These are phyloP conservation scores for Cyclanthera cordifolia DNA, from an alignment of 306 rosid genomes.

Conservation along the genomic window DNA sequence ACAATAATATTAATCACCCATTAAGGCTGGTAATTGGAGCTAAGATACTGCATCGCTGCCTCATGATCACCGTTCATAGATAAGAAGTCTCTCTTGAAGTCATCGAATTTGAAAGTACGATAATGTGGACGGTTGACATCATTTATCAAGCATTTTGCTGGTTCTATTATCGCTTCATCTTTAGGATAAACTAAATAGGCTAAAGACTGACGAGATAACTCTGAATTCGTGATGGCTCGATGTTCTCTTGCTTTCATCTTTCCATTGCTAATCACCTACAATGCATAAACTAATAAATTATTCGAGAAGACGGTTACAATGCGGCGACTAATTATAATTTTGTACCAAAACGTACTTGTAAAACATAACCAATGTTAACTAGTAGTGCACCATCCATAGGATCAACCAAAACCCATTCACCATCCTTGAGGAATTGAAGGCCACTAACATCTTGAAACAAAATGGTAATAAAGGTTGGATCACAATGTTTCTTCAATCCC, in stretches of 20 bases:
- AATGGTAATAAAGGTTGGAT: slow-evolving; percentile 45
- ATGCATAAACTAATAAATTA: background rate
- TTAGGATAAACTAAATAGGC: slow-evolving; percentile 41
- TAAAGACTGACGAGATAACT: slow-evolving; percentile 27
- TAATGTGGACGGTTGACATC: slow-evolving; percentile 24
- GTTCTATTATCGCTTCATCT: slow-evolving; percentile 29
- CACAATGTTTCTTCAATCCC: slow-evolving; percentile 41
- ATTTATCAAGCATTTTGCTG: slow-evolving; percentile 30
- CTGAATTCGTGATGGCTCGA: slow-evolving; percentile 45
- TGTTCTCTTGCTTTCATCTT: slow-evolving; percentile 45
- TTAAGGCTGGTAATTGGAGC: background rate
- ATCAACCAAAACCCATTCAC: slow-evolving; percentile 27
- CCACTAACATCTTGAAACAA: slow-evolving; percentile 47
- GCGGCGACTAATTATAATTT: no score
- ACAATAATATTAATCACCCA: no score
- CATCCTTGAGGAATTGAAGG: slow-evolving; percentile 32
- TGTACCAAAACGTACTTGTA: slow-evolving; percentile 16
- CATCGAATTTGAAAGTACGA: slow-evolving; percentile 20
- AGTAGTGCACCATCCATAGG: slow-evolving; percentile 24
- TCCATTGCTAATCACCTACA: slow-evolving; percentile 44
- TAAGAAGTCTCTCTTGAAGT: slow-evolving; percentile 23
- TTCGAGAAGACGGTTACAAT: no score
- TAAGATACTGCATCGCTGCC: background rate
- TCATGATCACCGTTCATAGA: background rate
- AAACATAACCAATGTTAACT: slow-evolving; percentile 26